phyloP scores from a whole-genome alignment of 192 early-diverging fungal genomes.

The Backusella mclennaniae region DNA sequence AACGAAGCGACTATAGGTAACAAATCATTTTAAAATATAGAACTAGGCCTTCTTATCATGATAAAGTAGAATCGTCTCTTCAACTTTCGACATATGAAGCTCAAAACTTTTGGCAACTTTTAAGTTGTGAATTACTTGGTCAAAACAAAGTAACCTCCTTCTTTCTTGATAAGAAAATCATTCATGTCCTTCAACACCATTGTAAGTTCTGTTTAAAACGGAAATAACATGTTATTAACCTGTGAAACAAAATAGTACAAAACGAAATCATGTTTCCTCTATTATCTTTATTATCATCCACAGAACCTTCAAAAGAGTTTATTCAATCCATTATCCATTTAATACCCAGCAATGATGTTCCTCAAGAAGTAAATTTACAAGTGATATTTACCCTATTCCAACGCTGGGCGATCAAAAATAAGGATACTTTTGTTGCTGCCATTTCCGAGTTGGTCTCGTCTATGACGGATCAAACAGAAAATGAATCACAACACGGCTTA shows the following conservation, averaged over 20 bases:
- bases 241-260: slow-evolving; percentile 2
- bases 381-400: neutral
- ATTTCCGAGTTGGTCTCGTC: neutral
- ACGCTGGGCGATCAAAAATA: neutral
- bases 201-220: neutral
- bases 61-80: neutral
- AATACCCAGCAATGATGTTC: neutral
- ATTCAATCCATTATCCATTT: slow-evolving; percentile 6
- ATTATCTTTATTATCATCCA: neutral
- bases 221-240: neutral
- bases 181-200: neutral
- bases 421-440: neutral
- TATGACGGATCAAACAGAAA: neutral
- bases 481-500: neutral
- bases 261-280: slow-evolving; percentile 9
- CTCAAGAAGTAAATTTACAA: neutral
- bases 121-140: slow-evolving; percentile 1
- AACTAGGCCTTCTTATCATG: neutral
- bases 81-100: neutral
- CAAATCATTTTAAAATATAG: neutral
- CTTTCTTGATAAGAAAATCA: neutral
- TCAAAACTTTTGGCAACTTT: slow-evolving; percentile 10
- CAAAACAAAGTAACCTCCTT: neutral
- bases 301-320: slow-evolving; percentile 4
- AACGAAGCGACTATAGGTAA: neutral